Evolutionary conservation across 1,284 basidiomycete species (phyloP).

Genomic region (Vanrija humicola): DNA sequence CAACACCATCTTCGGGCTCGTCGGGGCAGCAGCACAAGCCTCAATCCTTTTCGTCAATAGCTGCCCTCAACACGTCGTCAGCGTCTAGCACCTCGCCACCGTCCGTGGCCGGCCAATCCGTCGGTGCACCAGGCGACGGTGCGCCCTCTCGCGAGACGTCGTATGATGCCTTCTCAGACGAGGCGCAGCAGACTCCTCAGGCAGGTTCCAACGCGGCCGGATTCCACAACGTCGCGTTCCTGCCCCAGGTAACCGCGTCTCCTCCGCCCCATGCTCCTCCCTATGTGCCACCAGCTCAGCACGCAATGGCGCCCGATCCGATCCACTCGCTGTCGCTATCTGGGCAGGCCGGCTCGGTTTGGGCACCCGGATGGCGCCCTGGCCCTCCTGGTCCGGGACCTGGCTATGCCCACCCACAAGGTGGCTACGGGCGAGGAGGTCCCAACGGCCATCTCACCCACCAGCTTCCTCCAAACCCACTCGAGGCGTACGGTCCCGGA

Average conservation of each 20-base stretch:
- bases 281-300: constrained; percentile 44
- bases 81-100: constrained; percentile 17
- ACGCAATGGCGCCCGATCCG: constrained; percentile 45
- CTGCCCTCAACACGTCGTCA: constrained; percentile 18
- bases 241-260: constrained; percentile 41
- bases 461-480: constrained; percentile 18
- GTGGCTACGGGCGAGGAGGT: constrained; percentile 5
- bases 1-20: constrained; percentile 32
- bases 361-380: constrained; percentile 17
- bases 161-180: constrained; percentile 7
- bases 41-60: constrained; percentile 26
- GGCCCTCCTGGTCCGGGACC: constrained; percentile 12
- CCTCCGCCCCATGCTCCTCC: constrained; percentile 40
- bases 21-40: constrained; percentile 21
- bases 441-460: constrained; percentile 20
- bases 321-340: constrained; percentile 30
- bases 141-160: constrained; percentile 9
- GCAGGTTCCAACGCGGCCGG: constrained; percentile 3
- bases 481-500: constrained; percentile 19
- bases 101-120: constrained; percentile 9
- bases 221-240: constrained; percentile 13
- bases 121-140: constrained; percentile 5
- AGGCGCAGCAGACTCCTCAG: constrained; percentile 9
- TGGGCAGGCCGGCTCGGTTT: constrained; percentile 13
- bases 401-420: constrained; percentile 7